Conservation (phyloP, 139 green algal species). For the Diplosphaera chodatii region DNA sequence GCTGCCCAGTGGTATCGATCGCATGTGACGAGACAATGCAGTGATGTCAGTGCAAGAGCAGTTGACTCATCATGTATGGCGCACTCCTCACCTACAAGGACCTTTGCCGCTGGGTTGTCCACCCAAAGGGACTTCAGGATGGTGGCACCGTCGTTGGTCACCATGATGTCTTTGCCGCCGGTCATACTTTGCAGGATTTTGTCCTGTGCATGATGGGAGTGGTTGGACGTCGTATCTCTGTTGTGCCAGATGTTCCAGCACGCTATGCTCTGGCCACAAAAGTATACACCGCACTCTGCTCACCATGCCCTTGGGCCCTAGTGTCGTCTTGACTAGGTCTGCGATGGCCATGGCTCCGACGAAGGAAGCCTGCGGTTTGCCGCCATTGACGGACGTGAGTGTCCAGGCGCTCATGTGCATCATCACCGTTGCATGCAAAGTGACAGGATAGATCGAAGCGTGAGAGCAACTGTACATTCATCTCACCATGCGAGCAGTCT, state of each 20-base stretch:
- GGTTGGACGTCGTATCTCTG: no score
- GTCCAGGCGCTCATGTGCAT: no score
- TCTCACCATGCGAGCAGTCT: slow-evolving; percentile 86
- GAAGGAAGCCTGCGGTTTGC: slow-evolving; percentile 88
- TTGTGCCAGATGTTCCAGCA: not conserved
- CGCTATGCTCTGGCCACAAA: not conserved
- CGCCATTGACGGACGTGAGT: no score
- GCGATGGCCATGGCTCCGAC: slow-evolving; percentile 95
- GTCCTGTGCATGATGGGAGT: slow-evolving; percentile 56
- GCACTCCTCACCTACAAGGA: slow-evolving; percentile 68
- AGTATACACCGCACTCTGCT: slow-evolving; percentile 12
- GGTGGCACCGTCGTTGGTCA: slow-evolving; percentile 98
- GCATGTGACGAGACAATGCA: no score
- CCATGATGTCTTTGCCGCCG: slow-evolving; percentile 75
- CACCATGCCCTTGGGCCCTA: slow-evolving; percentile 97
- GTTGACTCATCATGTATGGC: not conserved
- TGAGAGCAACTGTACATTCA: no score
- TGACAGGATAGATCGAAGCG: no score
- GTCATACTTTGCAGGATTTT: slow-evolving; percentile 97
- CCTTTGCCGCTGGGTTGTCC: slow-evolving; percentile 97
- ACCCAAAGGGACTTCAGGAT: slow-evolving; percentile 95
- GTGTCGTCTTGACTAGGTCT: slow-evolving; percentile 96
- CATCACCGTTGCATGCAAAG: no score
- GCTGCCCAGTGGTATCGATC: no score
- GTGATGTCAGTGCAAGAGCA: no score